phyloP scores from a whole-genome alignment of 2,329 filamentous ascomycete genomes.

The Coniella vitis region DNA sequence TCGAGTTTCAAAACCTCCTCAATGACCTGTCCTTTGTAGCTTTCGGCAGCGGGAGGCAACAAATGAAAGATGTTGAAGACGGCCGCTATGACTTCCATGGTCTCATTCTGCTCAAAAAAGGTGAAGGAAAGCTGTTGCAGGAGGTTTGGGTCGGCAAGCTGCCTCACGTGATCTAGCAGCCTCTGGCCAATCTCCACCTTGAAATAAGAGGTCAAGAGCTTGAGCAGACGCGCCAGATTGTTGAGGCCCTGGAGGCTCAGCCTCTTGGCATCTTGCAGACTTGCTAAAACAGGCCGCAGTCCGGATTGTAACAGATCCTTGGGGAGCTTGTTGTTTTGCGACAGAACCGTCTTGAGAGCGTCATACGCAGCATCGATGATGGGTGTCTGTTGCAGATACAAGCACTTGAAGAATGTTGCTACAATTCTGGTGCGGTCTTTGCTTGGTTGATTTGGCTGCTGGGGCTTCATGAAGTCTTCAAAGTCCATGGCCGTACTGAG shows the following conservation, averaged over 20 bases:
- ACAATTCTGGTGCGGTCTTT: constrained; percentile 68
- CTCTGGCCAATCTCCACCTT: constrained; percentile 95
- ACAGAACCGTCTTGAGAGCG: constrained; percentile 79
- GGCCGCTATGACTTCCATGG: constrained; percentile 91
- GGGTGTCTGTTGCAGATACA: constrained; percentile 87
- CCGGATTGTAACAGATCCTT: constrained; percentile 95
- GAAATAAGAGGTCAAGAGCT: constrained; percentile 94
- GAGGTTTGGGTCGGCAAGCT: constrained; percentile 72
- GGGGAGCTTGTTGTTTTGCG: constrained; percentile 82
- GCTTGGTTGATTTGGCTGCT: constrained; percentile 44
- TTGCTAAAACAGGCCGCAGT: constrained; percentile 89
- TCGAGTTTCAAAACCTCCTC: constrained; percentile 88
- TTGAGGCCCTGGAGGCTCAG: constrained; percentile 85
- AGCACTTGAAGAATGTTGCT: constrained; percentile 92
- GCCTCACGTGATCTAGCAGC: constrained; percentile 88
- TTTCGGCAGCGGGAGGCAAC: constrained; percentile 81
- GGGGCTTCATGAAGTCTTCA: constrained; percentile 75
- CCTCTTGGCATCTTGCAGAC: constrained; percentile 87
- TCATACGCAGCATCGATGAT: constrained; percentile 92
- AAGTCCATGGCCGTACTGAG: constrained; percentile 90
- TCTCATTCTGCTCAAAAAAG: constrained; percentile 83
- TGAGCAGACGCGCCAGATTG: constrained; percentile 81
- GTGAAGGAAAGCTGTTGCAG: constrained; percentile 91
- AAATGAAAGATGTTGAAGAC: constrained; percentile 97
- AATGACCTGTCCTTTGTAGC: constrained; percentile 85